A percentile compares a stretch with the other conserved stretches of the same genome.
Conservation (phyloP, 2,329 filamentous ascomycete species). For the Hypoxylon sp. region DNA sequence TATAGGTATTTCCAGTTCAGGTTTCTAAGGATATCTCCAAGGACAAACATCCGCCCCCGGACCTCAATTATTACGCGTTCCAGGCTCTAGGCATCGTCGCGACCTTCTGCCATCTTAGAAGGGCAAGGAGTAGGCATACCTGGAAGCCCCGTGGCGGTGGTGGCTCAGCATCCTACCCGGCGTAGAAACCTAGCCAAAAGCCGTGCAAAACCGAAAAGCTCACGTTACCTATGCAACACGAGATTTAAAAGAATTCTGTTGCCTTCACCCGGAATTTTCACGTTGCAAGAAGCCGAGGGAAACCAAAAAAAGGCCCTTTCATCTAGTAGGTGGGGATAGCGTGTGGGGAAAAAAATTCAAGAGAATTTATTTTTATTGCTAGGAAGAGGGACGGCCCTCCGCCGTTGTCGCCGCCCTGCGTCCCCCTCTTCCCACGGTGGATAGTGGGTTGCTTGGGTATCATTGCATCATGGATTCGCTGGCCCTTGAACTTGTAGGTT, state of each 20-base stretch:
- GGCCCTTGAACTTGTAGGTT: slow-evolving; percentile 18
- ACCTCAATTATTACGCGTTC: not conserved
- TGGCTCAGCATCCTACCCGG: slow-evolving; percentile 9
- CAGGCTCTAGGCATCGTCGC: not conserved
- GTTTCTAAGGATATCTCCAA: not conserved
- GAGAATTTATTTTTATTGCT: slow-evolving; percentile 22
- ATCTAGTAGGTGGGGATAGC: slow-evolving; percentile 5
- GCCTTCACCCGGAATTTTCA: slow-evolving; percentile 25
- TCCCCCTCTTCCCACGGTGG: slow-evolving; percentile 17
- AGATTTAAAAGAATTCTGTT: slow-evolving; percentile 12
- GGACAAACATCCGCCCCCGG: not conserved
- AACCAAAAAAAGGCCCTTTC: slow-evolving; percentile 8
- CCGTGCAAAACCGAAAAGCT: slow-evolving; percentile 32
- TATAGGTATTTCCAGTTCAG: not conserved
- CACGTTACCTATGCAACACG: slow-evolving; percentile 26
- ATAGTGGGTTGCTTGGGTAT: slow-evolving; percentile 39
- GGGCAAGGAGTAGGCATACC: not conserved
- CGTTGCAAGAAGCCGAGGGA: slow-evolving; percentile 29
- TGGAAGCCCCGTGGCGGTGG: slow-evolving; percentile 31
- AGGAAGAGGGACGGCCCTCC: slow-evolving; percentile 5
- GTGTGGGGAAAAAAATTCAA: slow-evolving; percentile 14
- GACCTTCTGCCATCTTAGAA: not conserved
- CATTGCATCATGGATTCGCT: slow-evolving; percentile 44
- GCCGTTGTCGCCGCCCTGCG: slow-evolving; percentile 10
- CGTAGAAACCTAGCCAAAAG: slow-evolving; percentile 14